Percentiles rank a stretch among this genome's conserved stretches.
These are phyloP conservation scores for Plasmodium ovale DNA, from an alignment of 169 alveolate species.

Conservation along the genomic window DNA sequence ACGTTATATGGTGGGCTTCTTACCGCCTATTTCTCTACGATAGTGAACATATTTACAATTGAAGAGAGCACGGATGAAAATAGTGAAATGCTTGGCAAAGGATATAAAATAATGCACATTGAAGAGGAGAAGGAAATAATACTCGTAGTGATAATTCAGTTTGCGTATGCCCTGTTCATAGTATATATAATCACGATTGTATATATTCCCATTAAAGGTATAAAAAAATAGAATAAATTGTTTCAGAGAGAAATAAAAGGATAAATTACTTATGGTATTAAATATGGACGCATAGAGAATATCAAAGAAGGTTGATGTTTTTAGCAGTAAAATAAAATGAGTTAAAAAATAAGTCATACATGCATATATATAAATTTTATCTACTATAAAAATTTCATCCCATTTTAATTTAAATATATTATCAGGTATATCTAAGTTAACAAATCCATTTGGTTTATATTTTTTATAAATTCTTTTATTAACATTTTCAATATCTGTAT, in stretches of 20 bases:
- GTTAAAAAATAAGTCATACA: slow-evolving; percentile 28
- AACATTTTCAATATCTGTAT: slow-evolving; percentile 22
- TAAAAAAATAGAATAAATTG: slow-evolving; percentile 60
- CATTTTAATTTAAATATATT: slow-evolving; percentile 30
- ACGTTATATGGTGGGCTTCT: too few relatives aligned
- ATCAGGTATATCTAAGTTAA: slow-evolving; percentile 22
- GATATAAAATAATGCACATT: slow-evolving; percentile 33
- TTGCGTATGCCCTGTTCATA: slow-evolving; percentile 8
- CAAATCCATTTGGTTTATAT: slow-evolving; percentile 22
- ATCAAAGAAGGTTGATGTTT: slow-evolving; percentile 64
- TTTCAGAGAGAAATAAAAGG: slow-evolving; percentile 56
- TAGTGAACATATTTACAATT: slow-evolving; percentile 45
- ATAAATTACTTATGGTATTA: slow-evolving; percentile 40
- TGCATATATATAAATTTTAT: slow-evolving; percentile 30
- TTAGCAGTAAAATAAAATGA: slow-evolving; percentile 29
- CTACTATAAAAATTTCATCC: slow-evolving; percentile 22
- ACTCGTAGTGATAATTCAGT: slow-evolving; percentile 25
- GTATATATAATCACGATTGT: slow-evolving; percentile 35
- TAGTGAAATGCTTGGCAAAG: slow-evolving; percentile 27
- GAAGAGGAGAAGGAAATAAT: slow-evolving; percentile 17
- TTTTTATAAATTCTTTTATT: not conserved
- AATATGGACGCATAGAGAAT: slow-evolving; percentile 32
- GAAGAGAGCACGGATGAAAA: slow-evolving; percentile 21
- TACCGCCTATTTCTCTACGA: not conserved
- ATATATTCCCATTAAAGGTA: slow-evolving; percentile 57